These are phyloP conservation scores for Boletus sensibilis DNA, from an alignment of 768 basidiomycete genomes.

Conservation along the genomic window DNA sequence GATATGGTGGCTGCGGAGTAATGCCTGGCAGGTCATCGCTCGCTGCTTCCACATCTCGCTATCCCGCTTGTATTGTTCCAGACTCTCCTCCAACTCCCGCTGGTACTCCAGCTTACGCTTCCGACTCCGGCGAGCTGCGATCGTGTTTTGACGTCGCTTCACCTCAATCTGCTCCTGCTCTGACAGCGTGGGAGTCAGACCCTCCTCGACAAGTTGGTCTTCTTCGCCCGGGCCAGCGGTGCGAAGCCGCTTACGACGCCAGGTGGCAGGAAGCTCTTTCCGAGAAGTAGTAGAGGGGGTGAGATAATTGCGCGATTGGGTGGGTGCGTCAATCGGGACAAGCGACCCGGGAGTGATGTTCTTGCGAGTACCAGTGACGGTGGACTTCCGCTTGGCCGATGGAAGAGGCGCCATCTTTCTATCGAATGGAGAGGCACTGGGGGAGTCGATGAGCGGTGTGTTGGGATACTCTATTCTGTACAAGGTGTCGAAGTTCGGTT, in stretches of 20 bases:
- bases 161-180: constrained; percentile 70
- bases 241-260: constrained; percentile 60
- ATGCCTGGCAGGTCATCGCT: constrained; percentile 45
- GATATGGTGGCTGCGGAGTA: constrained; percentile 57
- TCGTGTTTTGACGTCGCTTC: constrained; percentile 81
- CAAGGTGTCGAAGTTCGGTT: constrained; percentile 36
- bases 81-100: constrained; percentile 56
- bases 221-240: constrained; percentile 48
- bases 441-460: constrained; percentile 48
- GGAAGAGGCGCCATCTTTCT: constrained; percentile 15
- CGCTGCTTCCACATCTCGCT: constrained; percentile 62
- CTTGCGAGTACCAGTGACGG: constrained; percentile 69
- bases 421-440: constrained; percentile 29
- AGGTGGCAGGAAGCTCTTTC: constrained; percentile 74
- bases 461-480: constrained; percentile 49
- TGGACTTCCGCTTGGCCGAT: constrained; percentile 27
- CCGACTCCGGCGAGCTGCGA: constrained; percentile 79
- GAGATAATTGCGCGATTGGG: constrained; percentile 72
- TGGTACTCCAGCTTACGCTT: constrained; percentile 72
- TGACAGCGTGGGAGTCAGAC: constrained; percentile 41
- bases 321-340: constrained; percentile 74
- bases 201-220: constrained; percentile 35
- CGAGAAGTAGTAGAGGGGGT: constrained; percentile 73
- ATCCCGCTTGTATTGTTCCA: constrained; percentile 54
- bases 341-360: constrained; percentile 63